Evolutionary conservation across 768 basidiomycete species (phyloP).

Genomic region (Phanerochaete carnosa): DNA sequence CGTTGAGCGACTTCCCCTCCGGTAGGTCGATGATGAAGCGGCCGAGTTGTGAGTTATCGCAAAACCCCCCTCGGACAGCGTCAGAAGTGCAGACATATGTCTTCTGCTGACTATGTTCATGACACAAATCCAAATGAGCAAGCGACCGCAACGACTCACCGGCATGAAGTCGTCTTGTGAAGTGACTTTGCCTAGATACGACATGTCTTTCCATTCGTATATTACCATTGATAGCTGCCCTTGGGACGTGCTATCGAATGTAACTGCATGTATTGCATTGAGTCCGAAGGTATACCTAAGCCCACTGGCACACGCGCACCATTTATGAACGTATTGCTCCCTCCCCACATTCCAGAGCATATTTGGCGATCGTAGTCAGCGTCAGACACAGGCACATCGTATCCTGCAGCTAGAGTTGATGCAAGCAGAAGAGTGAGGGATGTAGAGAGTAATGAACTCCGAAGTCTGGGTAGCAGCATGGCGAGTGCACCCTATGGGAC

Average conservation of each 20-base stretch:
- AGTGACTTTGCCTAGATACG: constrained; percentile 74
- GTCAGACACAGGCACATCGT: constrained; percentile 65
- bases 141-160: constrained; percentile 43
- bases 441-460: not conserved
- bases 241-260: constrained; percentile 71
- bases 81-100: constrained; percentile 91
- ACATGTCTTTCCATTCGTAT: constrained; percentile 91
- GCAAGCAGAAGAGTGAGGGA: constrained; percentile 12
- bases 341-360: constrained; percentile 95
- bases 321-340: constrained; percentile 75
- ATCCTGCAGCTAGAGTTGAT: constrained; percentile 38
- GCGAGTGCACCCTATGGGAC: not conserved
- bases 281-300: constrained; percentile 15
- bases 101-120: constrained; percentile 56
- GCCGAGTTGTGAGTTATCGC: constrained; percentile 69
- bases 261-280: constrained; percentile 43
- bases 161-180: constrained; percentile 56
- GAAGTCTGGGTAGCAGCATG: constrained; percentile 6
- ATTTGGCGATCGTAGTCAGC: constrained; percentile 85
- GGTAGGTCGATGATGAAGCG: constrained; percentile 85
- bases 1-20: constrained; percentile 50
- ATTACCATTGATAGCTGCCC: constrained; percentile 93
- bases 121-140: constrained; percentile 5
- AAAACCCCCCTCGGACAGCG: constrained; percentile 70
- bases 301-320: constrained; percentile 41